phyloP scores from a whole-genome alignment of 2,329 filamentous ascomycete genomes.

The Aspergillus sp. region DNA sequence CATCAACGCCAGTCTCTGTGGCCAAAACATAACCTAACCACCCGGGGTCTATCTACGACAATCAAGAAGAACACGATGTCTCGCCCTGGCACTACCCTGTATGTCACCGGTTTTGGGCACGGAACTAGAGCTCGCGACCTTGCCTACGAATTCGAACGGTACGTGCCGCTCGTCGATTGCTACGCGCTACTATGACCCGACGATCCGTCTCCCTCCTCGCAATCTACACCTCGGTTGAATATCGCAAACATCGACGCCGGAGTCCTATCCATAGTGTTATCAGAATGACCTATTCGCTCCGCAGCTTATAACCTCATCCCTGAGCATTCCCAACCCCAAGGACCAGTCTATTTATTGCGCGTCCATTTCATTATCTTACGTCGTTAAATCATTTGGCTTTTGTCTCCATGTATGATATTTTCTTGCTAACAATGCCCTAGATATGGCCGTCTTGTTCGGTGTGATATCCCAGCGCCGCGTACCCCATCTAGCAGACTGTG shows the following conservation, averaged over 20 bases:
- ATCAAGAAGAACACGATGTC: slow-evolving; percentile 61
- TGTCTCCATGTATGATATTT: slow-evolving; percentile 11
- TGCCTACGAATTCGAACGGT: slow-evolving; percentile 99
- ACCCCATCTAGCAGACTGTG: slow-evolving; percentile 94
- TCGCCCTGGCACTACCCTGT: slow-evolving; percentile 89
- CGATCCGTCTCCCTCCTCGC: slow-evolving; percentile 33
- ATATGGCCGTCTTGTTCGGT: slow-evolving; percentile 96
- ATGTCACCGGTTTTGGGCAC: slow-evolving; percentile 99
- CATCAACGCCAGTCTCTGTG: not conserved
- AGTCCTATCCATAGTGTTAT: slow-evolving; percentile 14
- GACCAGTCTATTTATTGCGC: slow-evolving; percentile 3
- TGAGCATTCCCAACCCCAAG: not conserved
- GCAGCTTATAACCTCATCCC: not conserved
- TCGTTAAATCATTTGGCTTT: not conserved
- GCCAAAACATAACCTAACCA: not conserved
- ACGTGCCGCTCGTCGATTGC: slow-evolving; percentile 64
- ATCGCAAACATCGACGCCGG: slow-evolving; percentile 21
- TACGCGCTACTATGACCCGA: slow-evolving; percentile 41
- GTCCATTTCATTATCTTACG: slow-evolving; percentile 4
- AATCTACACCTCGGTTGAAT: slow-evolving; percentile 35
- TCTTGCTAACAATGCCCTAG: slow-evolving; percentile 55
- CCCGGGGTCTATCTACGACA: not conserved
- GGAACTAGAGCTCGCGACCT: slow-evolving; percentile 98
- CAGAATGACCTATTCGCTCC: slow-evolving; percentile 7
- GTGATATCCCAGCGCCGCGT: slow-evolving; percentile 94